A percentile compares a stretch with the other conserved stretches of the same genome.
Conservation (phyloP, 768 basidiomycete genomes). For the Trametes maxima region DNA sequence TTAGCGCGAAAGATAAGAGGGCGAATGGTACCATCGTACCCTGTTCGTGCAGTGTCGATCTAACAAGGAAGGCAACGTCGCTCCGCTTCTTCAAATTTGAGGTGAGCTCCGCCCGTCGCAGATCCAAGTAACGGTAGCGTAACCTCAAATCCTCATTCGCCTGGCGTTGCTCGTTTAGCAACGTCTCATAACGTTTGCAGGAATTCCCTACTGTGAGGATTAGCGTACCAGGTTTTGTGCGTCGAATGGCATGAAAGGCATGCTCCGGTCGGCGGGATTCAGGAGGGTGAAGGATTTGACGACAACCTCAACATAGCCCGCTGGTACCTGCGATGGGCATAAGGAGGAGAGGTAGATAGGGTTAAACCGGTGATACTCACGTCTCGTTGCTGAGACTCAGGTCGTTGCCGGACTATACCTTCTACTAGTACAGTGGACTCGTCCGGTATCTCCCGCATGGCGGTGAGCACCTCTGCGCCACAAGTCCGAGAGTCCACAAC, state of each 20-base stretch:
- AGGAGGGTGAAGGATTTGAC: slow-evolving; percentile 72
- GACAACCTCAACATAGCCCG: slow-evolving; percentile 81
- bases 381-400: slow-evolving; percentile 59
- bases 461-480: slow-evolving; percentile 35
- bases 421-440: slow-evolving; percentile 80
- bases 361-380: slow-evolving; percentile 39
- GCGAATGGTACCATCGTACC: slow-evolving; percentile 47
- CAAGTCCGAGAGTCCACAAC: slow-evolving; percentile 50
- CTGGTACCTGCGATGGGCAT: slow-evolving; percentile 46
- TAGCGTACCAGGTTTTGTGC: slow-evolving; percentile 68
- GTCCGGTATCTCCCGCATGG: slow-evolving; percentile 64
- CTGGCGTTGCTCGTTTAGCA: slow-evolving; percentile 40
- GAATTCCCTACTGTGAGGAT: background rate
- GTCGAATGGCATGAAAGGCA: slow-evolving; percentile 90
- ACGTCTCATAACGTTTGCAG: background rate
- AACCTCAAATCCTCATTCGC: slow-evolving; percentile 86
- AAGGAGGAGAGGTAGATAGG: background rate
- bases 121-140: slow-evolving; percentile 86
- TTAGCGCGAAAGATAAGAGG: background rate
- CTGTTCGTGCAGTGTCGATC: slow-evolving; percentile 70
- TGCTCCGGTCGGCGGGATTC: slow-evolving; percentile 67
- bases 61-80: slow-evolving; percentile 76
- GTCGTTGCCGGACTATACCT: slow-evolving; percentile 70
- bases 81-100: slow-evolving; percentile 82
- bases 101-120: slow-evolving; percentile 73